Evolutionary conservation across 352 stramenopile species (phyloP), one percentile per base, ranked within the genome.

Genomic region (Globisporangium nodosum): DNA sequence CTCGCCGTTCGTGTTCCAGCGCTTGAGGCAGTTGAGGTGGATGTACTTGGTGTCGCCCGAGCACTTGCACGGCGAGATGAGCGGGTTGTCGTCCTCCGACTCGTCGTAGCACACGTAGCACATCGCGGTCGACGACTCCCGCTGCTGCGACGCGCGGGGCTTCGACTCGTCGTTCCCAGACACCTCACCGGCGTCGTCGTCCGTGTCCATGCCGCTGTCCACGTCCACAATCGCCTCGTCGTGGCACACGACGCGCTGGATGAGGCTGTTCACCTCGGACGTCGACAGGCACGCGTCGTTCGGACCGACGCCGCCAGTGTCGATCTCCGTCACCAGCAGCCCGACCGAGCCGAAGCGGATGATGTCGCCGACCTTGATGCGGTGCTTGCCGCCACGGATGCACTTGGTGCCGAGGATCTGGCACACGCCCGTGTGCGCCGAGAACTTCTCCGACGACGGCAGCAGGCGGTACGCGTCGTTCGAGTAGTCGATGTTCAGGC

Each of bases 21-120:
- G 94, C 56, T 97, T 94, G 31, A 98, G 78, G 63, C 94, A 98
- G 64, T 97, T 96, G 9, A 98, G 76, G 56, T 98, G 94, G 20
- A 98, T 96, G 79, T 97, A 97, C 66, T 96, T 96, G 42, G 94
- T 98, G 69, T 98, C 94, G 18, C 94, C 94, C 61, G 80, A 93
- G 61, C 94, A 98, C 65, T 97, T 97, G 77, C 94, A 98, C 0
- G 93, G 94, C 33, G 92, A 88, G 48, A 98, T 97, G 45, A 98
- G 70, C 39, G 94, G 94, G 65, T 98, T 94, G 59, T 84, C 81
- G 18, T 94, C 82, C 60, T 92, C 82, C 11, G 78, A 76, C 56
- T 94, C 85, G 64, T 94, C 85, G 54, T 94, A 94, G 61, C 85
- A 94, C 33, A 94, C 82, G 63, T 94, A 94, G 66, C 85, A 94